Evolutionary conservation across 768 basidiomycete species (phyloP), one percentile per base, ranked within the genome.

Genomic region (Termitomyces sp.): DNA sequence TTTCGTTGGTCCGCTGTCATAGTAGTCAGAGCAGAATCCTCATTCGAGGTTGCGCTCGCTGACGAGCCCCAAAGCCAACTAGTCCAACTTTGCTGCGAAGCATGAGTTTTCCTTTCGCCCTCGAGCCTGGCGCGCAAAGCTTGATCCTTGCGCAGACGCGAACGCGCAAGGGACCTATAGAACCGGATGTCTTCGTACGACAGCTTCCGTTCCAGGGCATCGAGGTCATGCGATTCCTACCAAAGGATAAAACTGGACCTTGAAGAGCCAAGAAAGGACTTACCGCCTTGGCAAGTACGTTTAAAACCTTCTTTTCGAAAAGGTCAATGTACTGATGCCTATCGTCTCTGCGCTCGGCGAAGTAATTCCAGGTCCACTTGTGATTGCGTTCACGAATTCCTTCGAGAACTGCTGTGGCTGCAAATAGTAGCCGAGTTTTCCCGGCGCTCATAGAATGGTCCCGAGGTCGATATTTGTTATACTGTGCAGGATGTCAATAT

Each of bases 101-200:
- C 58, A 58, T 82, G 78, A 58, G 80, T 78, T 57, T 80, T 78
- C 68, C 80, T 80, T 66, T 86, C 83, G 54, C 86, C 86, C 66
- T 91, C 89, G 55, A 93, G 80, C 42, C 81, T 72, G 66, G 85
- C 86, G 64, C 82, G 81, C 37, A 88, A 75, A 2, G 85, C 91
- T 22, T 84, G 78, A 66, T 98, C 94, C 70, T 98, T 94, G 65
- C 88, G 86, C 16, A 96, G 78, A 63, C 86, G 86, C 2, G 93
- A 93, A 30, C 92, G 87, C 0, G 94, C 92, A 60, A 98, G 93
- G 4, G 95, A 98, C 34, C 97, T 86, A 75, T 98, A 99, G 74
- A 98, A 97, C 4, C 96, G 88, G 53, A 99, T 87, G 67, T 98
- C 97, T 70, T 96, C 93, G 65, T 98, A 98, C 0, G 87, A 81